phyloP scores from a whole-genome alignment of 148 eudicot genomes.

The Nyssa sinensis region DNA sequence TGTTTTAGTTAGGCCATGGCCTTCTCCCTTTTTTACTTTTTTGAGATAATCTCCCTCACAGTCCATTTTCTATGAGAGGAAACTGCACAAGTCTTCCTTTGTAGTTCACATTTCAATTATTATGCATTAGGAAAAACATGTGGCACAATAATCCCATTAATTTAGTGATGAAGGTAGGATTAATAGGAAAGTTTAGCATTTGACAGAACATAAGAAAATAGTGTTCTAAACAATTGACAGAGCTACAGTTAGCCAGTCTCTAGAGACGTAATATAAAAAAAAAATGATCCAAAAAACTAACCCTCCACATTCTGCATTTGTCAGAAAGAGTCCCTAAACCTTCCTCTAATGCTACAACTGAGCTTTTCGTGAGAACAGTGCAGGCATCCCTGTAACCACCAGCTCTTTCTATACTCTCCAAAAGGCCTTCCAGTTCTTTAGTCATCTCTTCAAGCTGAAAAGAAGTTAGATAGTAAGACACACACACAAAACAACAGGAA shows the following conservation, averaged over 20 bases:
- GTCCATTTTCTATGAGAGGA: neutral
- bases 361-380: constrained; percentile 40
- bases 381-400: constrained; percentile 75
- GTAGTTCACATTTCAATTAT: neutral
- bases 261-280: neutral
- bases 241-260: constrained; percentile 1
- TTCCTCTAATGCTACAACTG: constrained; percentile 57
- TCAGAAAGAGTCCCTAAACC: constrained; percentile 44
- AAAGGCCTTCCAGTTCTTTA: constrained; percentile 63
- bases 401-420: constrained; percentile 56
- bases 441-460: constrained; percentile 86
- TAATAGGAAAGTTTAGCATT: constrained; percentile 6
- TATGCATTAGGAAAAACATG: neutral
- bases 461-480: constrained; percentile 11
- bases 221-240: neutral
- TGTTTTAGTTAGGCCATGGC: neutral
- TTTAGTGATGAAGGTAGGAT: neutral
- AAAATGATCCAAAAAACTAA: constrained; percentile 28
- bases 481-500: constrained; percentile 1
- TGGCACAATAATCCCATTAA: constrained; percentile 1
- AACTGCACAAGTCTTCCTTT: neutral
- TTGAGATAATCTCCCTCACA: neutral
- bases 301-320: constrained; percentile 58
- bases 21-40: neutral
- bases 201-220: neutral